A percentile compares a stretch with the other conserved stretches of the same genome.
Conservation (phyloP, 305 asterid genomes). For the Fraxinus sp. region DNA sequence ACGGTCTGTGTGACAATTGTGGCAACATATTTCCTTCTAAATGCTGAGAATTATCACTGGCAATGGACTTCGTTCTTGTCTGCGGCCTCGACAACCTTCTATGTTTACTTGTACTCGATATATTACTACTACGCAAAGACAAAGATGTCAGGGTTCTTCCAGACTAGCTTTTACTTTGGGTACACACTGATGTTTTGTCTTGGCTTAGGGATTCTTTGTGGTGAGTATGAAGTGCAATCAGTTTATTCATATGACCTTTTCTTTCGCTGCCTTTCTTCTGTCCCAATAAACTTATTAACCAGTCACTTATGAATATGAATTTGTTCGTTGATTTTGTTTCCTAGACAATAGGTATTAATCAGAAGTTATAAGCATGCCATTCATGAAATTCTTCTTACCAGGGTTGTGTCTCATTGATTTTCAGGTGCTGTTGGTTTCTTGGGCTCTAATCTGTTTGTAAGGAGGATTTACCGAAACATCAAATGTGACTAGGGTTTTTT, state of each 20-base stretch:
- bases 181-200: constrained; percentile 64
- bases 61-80: constrained; percentile 71
- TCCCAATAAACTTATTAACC: neutral
- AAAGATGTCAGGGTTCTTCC: constrained; percentile 69
- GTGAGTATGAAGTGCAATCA: constrained; percentile 30
- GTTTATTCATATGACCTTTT: neutral
- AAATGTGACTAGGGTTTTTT: constrained; percentile 47
- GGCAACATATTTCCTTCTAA: constrained; percentile 63
- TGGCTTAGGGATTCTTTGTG: constrained; percentile 63
- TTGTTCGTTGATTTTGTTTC: neutral
- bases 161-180: constrained; percentile 66
- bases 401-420: neutral
- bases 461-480: constrained; percentile 66
- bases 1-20: constrained; percentile 68
- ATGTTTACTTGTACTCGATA: constrained; percentile 58
- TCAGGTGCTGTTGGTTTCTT: constrained; percentile 62
- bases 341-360: neutral
- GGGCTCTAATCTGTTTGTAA: constrained; percentile 57
- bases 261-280: neutral
- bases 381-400: neutral
- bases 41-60: constrained; percentile 73
- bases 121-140: constrained; percentile 60
- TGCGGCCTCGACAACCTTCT: constrained; percentile 56
- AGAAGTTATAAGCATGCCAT: neutral
- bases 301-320: neutral